phyloP scores from a whole-genome alignment of 768 basidiomycete species.

The Agaricus sinodeliciosus region DNA sequence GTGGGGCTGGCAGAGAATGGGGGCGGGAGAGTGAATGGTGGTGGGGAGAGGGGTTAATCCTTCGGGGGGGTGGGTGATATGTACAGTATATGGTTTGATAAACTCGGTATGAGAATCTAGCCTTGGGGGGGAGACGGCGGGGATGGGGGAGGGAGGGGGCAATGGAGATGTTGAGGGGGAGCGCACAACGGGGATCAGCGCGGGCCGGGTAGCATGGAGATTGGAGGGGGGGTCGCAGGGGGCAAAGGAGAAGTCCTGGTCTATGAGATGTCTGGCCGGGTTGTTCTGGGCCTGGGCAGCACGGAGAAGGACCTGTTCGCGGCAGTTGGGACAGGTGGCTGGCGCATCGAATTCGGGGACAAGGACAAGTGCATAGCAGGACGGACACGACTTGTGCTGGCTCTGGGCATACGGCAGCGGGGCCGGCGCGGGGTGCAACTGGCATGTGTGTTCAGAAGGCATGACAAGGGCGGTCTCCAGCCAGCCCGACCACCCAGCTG shows the following conservation, averaged over 20 bases:
- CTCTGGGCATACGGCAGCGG: background rate
- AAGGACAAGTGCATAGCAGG: conserved; percentile 5
- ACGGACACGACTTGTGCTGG: conserved; percentile 6
- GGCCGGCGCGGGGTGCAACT: background rate
- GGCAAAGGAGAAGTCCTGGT: conserved; percentile 17
- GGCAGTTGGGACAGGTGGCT: conserved; percentile 19
- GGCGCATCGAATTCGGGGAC: conserved; percentile 8
- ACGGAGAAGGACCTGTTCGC: conserved; percentile 14
- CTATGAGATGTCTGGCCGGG: conserved; percentile 1
- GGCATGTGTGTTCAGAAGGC: conserved; percentile 43
- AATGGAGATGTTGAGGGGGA: background rate
- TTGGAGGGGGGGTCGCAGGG: conserved; percentile 19
- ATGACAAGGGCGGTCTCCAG: conserved; percentile 25
- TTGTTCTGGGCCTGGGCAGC: conserved; percentile 3
- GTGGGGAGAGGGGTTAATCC: conserved; percentile 4
- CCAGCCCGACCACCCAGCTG: background rate
- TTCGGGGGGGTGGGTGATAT: conserved; percentile 2
- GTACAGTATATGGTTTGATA: conserved; percentile 3
- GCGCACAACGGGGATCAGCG: conserved; percentile 3
- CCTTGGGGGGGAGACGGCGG: background rate
- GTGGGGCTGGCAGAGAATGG: conserved; percentile 11
- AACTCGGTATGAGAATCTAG: background rate
- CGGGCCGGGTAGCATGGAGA: conserved; percentile 26
- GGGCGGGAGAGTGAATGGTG: conserved; percentile 7
- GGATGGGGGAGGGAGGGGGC: background rate